phyloP scores from a whole-genome alignment of 495 filamentous ascomycete genomes.

The Podospora pseudocomata region DNA sequence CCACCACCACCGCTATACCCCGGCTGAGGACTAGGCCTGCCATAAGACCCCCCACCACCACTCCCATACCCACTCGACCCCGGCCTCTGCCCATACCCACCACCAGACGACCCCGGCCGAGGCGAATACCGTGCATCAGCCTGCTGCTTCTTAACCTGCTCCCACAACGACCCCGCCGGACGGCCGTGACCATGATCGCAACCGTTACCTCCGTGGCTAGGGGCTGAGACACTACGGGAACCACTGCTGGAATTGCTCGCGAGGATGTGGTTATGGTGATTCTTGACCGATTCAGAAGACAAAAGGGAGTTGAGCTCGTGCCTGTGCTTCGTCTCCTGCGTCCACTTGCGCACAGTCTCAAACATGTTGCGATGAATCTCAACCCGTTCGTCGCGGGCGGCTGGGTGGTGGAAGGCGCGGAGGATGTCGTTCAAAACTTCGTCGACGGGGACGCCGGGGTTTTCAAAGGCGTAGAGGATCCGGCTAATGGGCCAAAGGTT shows the following conservation, averaged over 20 bases:
- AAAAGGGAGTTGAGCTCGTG: conserved; percentile 66
- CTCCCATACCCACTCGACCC: not conserved
- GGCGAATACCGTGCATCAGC: conserved; percentile 7
- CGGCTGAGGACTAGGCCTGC: conserved; percentile 13
- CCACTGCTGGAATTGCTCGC: conserved; percentile 2
- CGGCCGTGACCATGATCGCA: conserved; percentile 39
- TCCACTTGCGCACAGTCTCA: conserved; percentile 73
- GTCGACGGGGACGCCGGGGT: conserved; percentile 70
- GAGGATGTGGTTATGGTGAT: conserved; percentile 68
- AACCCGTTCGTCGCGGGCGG: conserved; percentile 61
- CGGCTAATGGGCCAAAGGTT: conserved; percentile 43
- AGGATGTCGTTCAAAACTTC: conserved; percentile 75
- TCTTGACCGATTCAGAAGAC: conserved; percentile 72
- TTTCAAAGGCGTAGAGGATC: conserved; percentile 85
- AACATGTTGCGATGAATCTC: conserved; percentile 88
- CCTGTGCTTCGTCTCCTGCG: conserved; percentile 58
- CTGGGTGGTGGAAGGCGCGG: conserved; percentile 85
- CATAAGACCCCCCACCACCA: conserved; percentile 4
- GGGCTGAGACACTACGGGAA: conserved; percentile 28
- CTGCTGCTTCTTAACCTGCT: conserved; percentile 36
- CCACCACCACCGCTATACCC: conserved; percentile 11
- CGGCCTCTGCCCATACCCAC: not conserved
- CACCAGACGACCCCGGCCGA: conserved; percentile 1
- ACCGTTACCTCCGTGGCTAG: conserved; percentile 38
- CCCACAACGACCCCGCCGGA: conserved; percentile 49